These are phyloP conservation scores for Zygosaccharomyces pseudobailii DNA, from an alignment of 1,139 yeast species.

Conservation along the genomic window DNA sequence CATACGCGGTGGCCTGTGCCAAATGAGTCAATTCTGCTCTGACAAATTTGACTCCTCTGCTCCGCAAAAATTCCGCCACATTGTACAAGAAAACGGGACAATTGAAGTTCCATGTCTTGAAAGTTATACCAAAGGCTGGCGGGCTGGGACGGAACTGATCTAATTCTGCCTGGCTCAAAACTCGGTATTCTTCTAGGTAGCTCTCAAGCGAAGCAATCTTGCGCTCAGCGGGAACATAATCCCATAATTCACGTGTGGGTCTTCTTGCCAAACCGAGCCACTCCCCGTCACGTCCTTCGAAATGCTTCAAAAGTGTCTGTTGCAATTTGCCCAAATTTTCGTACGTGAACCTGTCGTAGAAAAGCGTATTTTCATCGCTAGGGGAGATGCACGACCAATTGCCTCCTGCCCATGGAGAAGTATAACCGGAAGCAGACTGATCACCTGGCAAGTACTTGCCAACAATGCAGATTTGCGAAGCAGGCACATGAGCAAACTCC, in stretches of 20 bases:
- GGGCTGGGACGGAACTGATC: conserved; percentile 38
- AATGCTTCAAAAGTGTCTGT: conserved; percentile 18
- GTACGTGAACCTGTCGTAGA: conserved; percentile 54
- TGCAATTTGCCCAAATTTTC: conserved; percentile 43
- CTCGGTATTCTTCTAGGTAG: conserved; percentile 44
- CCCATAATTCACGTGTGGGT: conserved; percentile 55
- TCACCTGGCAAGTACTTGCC: conserved; percentile 73
- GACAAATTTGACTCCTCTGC: conserved; percentile 47
- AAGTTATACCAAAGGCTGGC: conserved; percentile 48
- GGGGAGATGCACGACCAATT: conserved; percentile 59
- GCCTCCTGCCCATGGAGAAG: conserved; percentile 83
- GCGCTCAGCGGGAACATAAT: conserved; percentile 39
- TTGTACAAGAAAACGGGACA: conserved; percentile 54
- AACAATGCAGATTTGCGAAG: conserved; percentile 48
- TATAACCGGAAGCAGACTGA: conserved; percentile 54
- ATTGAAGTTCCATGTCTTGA: conserved; percentile 61
- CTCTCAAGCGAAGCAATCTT: conserved; percentile 44
- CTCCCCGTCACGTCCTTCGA: conserved; percentile 11
- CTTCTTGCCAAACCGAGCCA: conserved; percentile 51
- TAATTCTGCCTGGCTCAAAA: conserved; percentile 35
- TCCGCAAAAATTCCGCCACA: conserved; percentile 40
- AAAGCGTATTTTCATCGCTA: conserved; percentile 47
- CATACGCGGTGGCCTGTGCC: conserved; percentile 44
- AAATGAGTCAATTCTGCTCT: conserved; percentile 47
- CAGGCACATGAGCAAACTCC: conserved; percentile 40